Evolutionary conservation across 768 basidiomycete species (phyloP), one percentile per base, ranked within the genome.

Genomic region (Fistulinella prunicolor): DNA sequence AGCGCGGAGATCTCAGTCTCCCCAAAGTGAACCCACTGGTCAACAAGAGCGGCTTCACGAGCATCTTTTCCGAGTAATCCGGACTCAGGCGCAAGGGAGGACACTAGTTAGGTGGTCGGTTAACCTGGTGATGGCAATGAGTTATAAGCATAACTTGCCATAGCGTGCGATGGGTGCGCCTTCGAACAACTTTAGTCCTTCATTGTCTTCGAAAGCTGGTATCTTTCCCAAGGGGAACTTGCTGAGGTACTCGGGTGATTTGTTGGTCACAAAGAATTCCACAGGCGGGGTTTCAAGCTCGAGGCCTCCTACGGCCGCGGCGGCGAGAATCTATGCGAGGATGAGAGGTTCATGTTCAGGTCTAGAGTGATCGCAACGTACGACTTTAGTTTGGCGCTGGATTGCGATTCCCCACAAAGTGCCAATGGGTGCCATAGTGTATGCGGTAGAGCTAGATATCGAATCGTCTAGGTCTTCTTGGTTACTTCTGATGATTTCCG

Each of bases 21-120:
- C 9, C 50, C 58, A 38, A 65, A 65, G 24, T 65, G 64, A 16
- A 65, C 49, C 64, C 64, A 65, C 30, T 65, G 65, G 38, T 65
- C 65, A 1, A 67, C 52, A 22, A 65, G 61, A 3, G 61, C 63
- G 20, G 61, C 46, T 37, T 65, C 65, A 6, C 16, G 39, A 13
- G 32, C 42, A 9, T 53, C 38, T 23, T 59, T 61, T 26, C 63
- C 60, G n/a, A 65, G 56, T 35, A 65, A 50, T 24, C 55, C 55
- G 21, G 60, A 60, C 32, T 59, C 49, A 6, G 65, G 65, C 20
- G 52, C 60, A 16, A 63, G 49, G 17, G 63, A 60, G 17, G 55
- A 47, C 35, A 65, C 64, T 66, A 21, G 14, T 44, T 20, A 21
- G 16, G 3, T 35, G 37, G 12, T 40, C 23, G 7, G 40, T 51